Evolutionary conservation across 148 eudicot genomes (phyloP).

Genomic region (Persicaria tinctoria): DNA sequence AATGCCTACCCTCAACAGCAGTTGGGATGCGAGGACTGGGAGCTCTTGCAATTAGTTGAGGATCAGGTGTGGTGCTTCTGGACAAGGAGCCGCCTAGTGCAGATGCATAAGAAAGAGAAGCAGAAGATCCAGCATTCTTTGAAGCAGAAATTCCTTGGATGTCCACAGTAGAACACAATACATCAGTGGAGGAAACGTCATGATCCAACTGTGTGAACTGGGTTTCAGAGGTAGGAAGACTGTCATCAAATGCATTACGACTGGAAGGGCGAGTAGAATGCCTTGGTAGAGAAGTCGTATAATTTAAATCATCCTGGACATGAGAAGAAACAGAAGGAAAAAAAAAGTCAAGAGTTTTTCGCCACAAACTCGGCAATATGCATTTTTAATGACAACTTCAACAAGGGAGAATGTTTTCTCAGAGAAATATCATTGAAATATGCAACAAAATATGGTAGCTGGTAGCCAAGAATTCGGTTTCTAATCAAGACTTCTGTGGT

Average conservation of each 20-base stretch:
- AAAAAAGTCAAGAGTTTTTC: not conserved
- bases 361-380: not conserved
- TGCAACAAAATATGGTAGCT: not conserved
- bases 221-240: conserved; percentile 34
- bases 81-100: conserved; percentile 67
- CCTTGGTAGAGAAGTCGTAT: conserved; percentile 30
- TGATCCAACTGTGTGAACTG: conserved; percentile 44
- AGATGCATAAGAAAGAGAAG: conserved; percentile 67
- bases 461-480: not conserved
- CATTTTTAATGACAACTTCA: not conserved
- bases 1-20: conserved; percentile 51
- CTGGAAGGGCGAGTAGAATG: conserved; percentile 58
- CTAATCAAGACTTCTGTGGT: not conserved
- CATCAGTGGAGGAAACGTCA: conserved; percentile 39
- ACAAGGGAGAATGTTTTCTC: not conserved
- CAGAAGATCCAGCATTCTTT: conserved; percentile 30
- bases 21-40: conserved; percentile 73
- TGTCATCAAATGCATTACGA: conserved; percentile 49
- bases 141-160: conserved; percentile 26
- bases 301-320: conserved; percentile 55
- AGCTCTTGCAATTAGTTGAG: conserved; percentile 52
- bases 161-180: conserved; percentile 27
- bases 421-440: not conserved
- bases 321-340: not conserved
- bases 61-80: conserved; percentile 71